Evolutionary conservation across 768 basidiomycete genomes (phyloP).

Genomic region (Phanerochaete carnosa): DNA sequence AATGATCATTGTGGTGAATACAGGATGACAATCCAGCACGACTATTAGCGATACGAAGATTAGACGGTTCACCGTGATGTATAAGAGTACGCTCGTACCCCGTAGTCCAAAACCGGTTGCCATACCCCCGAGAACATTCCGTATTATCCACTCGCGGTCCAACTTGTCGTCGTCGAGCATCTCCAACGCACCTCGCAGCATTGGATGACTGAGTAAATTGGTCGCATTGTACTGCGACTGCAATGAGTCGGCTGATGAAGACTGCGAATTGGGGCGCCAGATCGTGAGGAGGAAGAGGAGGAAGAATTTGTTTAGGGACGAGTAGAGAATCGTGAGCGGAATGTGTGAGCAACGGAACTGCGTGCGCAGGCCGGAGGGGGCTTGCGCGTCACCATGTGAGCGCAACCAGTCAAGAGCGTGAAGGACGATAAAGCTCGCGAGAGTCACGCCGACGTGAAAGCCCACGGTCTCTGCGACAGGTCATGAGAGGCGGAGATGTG

Average conservation of each 20-base stretch:
- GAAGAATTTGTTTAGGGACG: constrained; percentile 81
- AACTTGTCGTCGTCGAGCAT: constrained; percentile 70
- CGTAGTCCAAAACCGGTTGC: constrained; percentile 83
- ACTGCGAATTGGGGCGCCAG: constrained; percentile 53
- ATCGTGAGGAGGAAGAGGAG: constrained; percentile 79
- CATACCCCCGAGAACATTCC: constrained; percentile 83
- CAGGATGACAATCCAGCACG: constrained; percentile 71
- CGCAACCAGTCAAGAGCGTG: constrained; percentile 35
- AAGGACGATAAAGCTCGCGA: constrained; percentile 54
- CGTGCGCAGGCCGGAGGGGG: constrained; percentile 48
- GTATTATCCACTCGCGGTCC: constrained; percentile 80
- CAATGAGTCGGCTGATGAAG: background rate
- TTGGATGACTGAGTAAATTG: constrained; percentile 29
- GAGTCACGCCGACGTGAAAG: constrained; percentile 66
- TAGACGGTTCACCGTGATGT: background rate
- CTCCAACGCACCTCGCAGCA: constrained; percentile 41
- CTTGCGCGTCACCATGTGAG: constrained; percentile 13
- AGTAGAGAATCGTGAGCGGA: constrained; percentile 78
- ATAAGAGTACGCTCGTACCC: constrained; percentile 40
- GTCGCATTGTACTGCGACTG: constrained; percentile 21
- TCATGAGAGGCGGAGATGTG: background rate
- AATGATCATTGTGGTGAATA: constrained; percentile 74
- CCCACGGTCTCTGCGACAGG: constrained; percentile 60
- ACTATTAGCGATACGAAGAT: constrained; percentile 39
- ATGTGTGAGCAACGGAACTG: constrained; percentile 77